Evolutionary conservation across 306 rosid genomes (phyloP).

Genomic region (Quercus ilex): DNA sequence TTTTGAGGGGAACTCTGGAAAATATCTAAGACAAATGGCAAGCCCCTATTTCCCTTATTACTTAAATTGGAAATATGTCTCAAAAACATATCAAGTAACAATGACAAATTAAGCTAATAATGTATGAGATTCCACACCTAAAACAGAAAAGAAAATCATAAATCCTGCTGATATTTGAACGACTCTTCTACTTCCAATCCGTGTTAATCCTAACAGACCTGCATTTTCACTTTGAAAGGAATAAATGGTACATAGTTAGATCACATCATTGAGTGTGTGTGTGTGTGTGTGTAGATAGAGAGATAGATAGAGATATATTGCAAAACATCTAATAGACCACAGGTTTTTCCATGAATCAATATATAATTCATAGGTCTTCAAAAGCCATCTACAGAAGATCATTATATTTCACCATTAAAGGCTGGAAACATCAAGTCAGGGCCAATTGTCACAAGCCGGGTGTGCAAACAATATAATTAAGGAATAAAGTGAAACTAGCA

Average conservation of each 20-base stretch:
- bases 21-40: neutral
- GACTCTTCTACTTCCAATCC: constrained; percentile 81
- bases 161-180: constrained; percentile 71
- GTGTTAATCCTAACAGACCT: constrained; percentile 85
- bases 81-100: neutral
- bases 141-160: constrained; percentile 83
- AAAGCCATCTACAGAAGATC: neutral
- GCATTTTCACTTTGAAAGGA: constrained; percentile 66
- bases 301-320: neutral
- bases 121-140: constrained; percentile 39
- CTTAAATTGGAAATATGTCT: neutral
- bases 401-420: neutral
- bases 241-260: constrained; percentile 22
- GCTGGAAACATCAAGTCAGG: neutral
- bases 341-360: neutral
- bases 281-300: neutral
- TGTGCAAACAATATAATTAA: neutral
- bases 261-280: neutral
- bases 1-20: neutral
- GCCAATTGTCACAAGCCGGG: neutral
- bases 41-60: neutral
- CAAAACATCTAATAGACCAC: neutral
- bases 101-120: neutral
- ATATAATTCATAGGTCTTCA: neutral
- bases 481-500: neutral